Evolutionary conservation across 208 protist genomes (phyloP).

Genomic region (Wallacemonas sp.): DNA sequence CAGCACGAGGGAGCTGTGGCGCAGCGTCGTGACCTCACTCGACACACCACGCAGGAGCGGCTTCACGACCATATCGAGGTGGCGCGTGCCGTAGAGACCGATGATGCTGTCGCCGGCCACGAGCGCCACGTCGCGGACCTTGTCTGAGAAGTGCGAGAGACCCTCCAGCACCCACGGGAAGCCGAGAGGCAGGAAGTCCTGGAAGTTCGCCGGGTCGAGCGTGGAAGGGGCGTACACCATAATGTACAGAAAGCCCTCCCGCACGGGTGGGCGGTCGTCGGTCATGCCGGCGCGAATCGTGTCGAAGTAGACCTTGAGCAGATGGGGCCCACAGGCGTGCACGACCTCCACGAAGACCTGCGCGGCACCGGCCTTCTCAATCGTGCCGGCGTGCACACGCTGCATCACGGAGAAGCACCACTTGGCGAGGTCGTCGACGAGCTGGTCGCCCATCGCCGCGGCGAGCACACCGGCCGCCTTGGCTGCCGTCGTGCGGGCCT

Average conservation of each 20-base stretch:
- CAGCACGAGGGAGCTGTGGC: constrained; percentile 90
- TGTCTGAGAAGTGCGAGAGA: constrained; percentile 90
- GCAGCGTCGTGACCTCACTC: constrained; percentile 83
- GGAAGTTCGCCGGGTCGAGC: constrained; percentile 64
- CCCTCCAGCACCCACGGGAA: constrained; percentile 91
- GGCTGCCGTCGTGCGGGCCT: constrained; percentile 85
- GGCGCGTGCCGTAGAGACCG: constrained; percentile 83
- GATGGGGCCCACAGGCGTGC: constrained; percentile 56
- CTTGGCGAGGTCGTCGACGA: constrained; percentile 68
- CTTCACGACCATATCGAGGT: constrained; percentile 80
- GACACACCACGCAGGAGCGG: constrained; percentile 79
- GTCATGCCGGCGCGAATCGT: constrained; percentile 75
- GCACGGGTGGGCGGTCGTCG: constrained; percentile 79
- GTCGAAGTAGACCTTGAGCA: constrained; percentile 67
- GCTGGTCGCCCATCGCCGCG: constrained; percentile 61
- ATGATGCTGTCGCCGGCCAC: constrained; percentile 91
- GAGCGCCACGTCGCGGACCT: constrained; percentile 87
- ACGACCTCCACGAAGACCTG: constrained; percentile 92
- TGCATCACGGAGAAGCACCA: constrained; percentile 86
- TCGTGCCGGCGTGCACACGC: constrained; percentile 57
- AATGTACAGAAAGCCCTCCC: constrained; percentile 93
- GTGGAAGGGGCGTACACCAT: constrained; percentile 92
- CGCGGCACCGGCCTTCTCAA: constrained; percentile 91
- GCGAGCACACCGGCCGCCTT: constrained; percentile 85
- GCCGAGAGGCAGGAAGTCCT: constrained; percentile 73